Conservation (phyloP, 306 rosid species). For the Cicer arietinum region DNA sequence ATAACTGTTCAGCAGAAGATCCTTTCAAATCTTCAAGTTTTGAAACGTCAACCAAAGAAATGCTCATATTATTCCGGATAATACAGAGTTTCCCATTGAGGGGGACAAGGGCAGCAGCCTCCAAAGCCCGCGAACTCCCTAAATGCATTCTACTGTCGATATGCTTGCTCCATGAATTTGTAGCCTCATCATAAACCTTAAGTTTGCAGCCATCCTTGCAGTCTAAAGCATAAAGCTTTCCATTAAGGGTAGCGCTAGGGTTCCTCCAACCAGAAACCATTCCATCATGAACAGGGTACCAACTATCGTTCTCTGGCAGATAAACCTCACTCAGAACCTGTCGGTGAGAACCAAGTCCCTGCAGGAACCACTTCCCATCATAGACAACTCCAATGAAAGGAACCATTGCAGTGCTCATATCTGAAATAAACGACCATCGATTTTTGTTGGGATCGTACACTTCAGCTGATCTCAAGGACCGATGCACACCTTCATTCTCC, state of each 20-base stretch:
- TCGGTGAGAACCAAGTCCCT: constrained; percentile 82
- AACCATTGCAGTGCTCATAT: constrained; percentile 91
- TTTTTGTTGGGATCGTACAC: constrained; percentile 86
- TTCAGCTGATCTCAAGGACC: constrained; percentile 83
- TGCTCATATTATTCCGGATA: constrained; percentile 79
- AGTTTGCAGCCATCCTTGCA: constrained; percentile 88
- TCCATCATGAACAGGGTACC: constrained; percentile 76
- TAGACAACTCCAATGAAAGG: constrained; percentile 87
- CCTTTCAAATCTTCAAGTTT: constrained; percentile 58
- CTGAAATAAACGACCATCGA: constrained; percentile 80
- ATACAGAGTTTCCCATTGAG: constrained; percentile 78
- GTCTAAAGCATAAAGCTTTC: constrained; percentile 79
- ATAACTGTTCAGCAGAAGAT: constrained; percentile 65
- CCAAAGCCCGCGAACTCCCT: constrained; percentile 72
- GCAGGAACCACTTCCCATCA: constrained; percentile 83
- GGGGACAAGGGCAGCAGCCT: constrained; percentile 80
- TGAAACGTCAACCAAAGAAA: constrained; percentile 74
- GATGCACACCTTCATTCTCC: constrained; percentile 76
- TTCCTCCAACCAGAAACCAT: constrained; percentile 90
- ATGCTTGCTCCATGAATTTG: constrained; percentile 76
- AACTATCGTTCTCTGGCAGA: constrained; percentile 71
- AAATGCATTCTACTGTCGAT: constrained; percentile 74
- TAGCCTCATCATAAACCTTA: constrained; percentile 63
- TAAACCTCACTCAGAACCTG: constrained; percentile 86
- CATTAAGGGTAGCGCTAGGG: constrained; percentile 74